Conservation (phyloP, 2,329 filamentous ascomycete genomes). For the Dactylellina haptotyla region DNA sequence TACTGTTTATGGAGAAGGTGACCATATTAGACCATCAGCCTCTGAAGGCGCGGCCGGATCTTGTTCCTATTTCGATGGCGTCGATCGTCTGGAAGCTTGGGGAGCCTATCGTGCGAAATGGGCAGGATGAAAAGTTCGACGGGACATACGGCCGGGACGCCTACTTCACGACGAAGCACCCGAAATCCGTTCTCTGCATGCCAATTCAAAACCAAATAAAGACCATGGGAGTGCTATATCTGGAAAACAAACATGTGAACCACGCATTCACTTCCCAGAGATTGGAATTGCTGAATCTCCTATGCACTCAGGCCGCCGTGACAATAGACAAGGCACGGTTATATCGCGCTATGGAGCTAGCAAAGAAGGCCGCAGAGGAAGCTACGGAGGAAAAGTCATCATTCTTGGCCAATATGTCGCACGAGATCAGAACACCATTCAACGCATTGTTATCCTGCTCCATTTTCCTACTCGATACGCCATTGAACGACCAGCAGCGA, state of each 20-base stretch:
- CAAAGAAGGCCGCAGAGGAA: constrained; percentile 64
- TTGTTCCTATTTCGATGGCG: constrained; percentile 82
- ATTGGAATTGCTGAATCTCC: constrained; percentile 57
- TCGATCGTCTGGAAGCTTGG: constrained; percentile 97
- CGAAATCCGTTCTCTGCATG: constrained; percentile 57
- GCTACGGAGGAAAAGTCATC: constrained; percentile 72
- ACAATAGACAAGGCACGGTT: constrained; percentile 59
- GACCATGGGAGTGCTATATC: constrained; percentile 58
- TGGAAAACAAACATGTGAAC: constrained; percentile 58
- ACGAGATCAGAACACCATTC: constrained; percentile 74
- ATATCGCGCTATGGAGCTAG: constrained; percentile 58
- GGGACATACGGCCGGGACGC: constrained; percentile 57
- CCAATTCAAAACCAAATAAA: constrained; percentile 59
- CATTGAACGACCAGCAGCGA: constrained; percentile 67
- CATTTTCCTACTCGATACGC: constrained; percentile 68
- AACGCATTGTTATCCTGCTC: constrained; percentile 72
- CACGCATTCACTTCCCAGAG: constrained; percentile 58
- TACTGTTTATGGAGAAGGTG: constrained; percentile 58
- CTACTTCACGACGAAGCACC: constrained; percentile 57
- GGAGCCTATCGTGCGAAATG: constrained; percentile 66
- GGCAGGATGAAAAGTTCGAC: constrained; percentile 58
- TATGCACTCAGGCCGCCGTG: constrained; percentile 59
- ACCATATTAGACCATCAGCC: constrained; percentile 58
- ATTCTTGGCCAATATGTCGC: constrained; percentile 72
- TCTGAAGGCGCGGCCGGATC: constrained; percentile 57